Conservation (phyloP, 371 early-diverging fungal species). For the Mucor lusitanicus region DNA sequence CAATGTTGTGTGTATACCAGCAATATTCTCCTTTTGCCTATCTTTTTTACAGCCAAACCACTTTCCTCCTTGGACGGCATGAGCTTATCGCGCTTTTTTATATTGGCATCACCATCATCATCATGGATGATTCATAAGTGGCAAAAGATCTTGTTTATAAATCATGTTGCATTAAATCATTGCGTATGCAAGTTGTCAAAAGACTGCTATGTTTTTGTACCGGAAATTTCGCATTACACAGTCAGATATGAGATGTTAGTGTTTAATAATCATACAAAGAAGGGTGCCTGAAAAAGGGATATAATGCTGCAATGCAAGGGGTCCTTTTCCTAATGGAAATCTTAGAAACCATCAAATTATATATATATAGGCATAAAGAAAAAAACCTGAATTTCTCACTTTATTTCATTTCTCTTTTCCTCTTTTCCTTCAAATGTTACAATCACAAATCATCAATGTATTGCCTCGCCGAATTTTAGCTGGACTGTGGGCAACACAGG, state of each 20-base stretch:
- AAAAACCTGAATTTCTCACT: neutral
- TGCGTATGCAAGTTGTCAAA: constrained; percentile 21
- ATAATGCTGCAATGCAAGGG: constrained; percentile 18
- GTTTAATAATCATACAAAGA: neutral
- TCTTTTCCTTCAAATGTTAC: constrained; percentile 30
- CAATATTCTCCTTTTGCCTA: neutral
- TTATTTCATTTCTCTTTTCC: constrained; percentile 8
- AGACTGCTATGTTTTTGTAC: constrained; percentile 2
- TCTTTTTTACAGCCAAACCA: neutral
- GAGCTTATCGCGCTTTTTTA: neutral
- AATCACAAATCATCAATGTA: constrained; percentile 45
- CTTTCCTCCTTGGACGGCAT: too few species aligned
- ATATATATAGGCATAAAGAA: neutral
- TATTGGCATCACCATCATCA: neutral
- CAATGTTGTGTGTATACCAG: neutral
- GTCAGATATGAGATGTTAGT: constrained; percentile 7
- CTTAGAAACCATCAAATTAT: constrained; percentile 14
- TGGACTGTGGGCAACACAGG: constrained; percentile 40
- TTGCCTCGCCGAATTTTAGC: constrained; percentile 41
- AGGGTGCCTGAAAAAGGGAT: constrained; percentile 5
- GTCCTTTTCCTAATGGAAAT: constrained; percentile 17
- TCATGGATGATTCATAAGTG: neutral
- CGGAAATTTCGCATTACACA: constrained; percentile 10
- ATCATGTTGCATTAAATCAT: neutral
- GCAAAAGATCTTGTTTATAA: neutral